Percentiles rank a stretch among this genome's conserved stretches.
phyloP scores from a whole-genome alignment of 1,284 basidiomycete species.

The Trichosporon sp. region DNA sequence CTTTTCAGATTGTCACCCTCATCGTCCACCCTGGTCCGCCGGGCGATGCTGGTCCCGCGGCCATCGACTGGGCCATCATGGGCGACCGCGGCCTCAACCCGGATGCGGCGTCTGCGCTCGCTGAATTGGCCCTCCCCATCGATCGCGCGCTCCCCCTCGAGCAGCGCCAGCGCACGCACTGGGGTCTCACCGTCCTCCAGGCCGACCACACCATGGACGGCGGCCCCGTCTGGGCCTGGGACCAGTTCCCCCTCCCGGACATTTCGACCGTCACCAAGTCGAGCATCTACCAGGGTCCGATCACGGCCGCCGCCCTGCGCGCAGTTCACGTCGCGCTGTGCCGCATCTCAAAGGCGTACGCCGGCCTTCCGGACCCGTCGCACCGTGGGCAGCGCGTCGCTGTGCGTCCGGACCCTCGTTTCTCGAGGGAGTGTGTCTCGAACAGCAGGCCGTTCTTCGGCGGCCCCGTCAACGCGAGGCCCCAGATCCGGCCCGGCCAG shows the following conservation, averaged over 20 bases:
- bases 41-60: conserved; percentile 52
- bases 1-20: conserved; percentile 48
- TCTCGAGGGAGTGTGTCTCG: conserved; percentile 36
- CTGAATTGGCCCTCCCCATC: conserved; percentile 28
- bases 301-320: conserved; percentile 46
- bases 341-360: conserved; percentile 32
- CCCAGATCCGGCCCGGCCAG: conserved; percentile 46
- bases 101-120: conserved; percentile 39
- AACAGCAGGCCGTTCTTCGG: conserved; percentile 43
- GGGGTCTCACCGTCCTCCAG: conserved; percentile 52
- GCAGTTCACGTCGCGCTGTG: conserved; percentile 48
- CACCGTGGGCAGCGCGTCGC: conserved; percentile 11
- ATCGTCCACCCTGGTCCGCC: conserved; percentile 54
- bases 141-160: conserved; percentile 21
- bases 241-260: conserved; percentile 49
- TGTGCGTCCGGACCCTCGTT: conserved; percentile 20
- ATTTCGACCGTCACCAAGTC: conserved; percentile 47
- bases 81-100: conserved; percentile 48
- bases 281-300: conserved; percentile 49
- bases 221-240: conserved; percentile 53
- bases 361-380: conserved; percentile 11
- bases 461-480: conserved; percentile 46
- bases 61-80: conserved; percentile 52
- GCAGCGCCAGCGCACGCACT: conserved; percentile 41
- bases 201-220: conserved; percentile 52